Percentiles rank a stretch among this genome's conserved stretches.
phyloP scores from a whole-genome alignment of 164 flowering plant species.

The Tetracentron sinense region DNA sequence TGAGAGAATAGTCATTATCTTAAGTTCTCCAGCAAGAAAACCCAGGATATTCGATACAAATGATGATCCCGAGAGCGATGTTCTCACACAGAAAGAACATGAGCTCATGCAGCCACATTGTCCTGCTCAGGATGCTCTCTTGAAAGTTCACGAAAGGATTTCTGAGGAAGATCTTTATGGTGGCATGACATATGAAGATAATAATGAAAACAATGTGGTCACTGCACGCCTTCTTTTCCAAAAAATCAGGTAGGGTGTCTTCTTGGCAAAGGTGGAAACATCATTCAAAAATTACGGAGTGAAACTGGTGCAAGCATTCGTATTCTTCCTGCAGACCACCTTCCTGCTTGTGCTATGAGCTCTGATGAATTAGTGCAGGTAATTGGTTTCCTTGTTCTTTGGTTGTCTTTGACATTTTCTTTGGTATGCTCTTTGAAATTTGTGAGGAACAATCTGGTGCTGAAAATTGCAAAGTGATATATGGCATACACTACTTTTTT shows the following conservation, averaged over 20 bases:
- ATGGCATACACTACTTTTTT: too few relatives aligned
- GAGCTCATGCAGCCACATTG: conserved; percentile 43
- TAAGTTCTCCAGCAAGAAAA: conserved; percentile 40
- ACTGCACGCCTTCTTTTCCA: conserved; percentile 60
- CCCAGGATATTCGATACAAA: conserved; percentile 13
- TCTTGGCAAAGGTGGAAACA: conserved; percentile 64
- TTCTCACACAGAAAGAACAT: conserved; percentile 27
- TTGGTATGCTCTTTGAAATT: background rate
- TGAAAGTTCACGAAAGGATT: conserved; percentile 64
- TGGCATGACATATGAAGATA: conserved; percentile 35
- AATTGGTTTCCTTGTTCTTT: conserved; percentile 3
- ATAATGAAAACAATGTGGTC: conserved; percentile 33
- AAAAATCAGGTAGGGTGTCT: conserved; percentile 68
- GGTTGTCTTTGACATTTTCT: background rate
- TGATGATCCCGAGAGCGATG: conserved; percentile 25
- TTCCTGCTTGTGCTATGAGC: conserved; percentile 60
- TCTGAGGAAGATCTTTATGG: conserved; percentile 43
- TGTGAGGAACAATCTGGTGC: background rate
- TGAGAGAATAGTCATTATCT: conserved; percentile 60
- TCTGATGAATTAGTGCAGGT: conserved; percentile 78
- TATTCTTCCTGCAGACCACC: conserved; percentile 55
- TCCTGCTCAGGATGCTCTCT: conserved; percentile 70
- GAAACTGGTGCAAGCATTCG: conserved; percentile 73
- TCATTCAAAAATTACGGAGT: conserved; percentile 57
- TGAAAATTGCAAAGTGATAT: background rate